Base-by-base conservation (phyloP, 2,329 filamentous ascomycete species). In the Penicillium sp. region DNA sequence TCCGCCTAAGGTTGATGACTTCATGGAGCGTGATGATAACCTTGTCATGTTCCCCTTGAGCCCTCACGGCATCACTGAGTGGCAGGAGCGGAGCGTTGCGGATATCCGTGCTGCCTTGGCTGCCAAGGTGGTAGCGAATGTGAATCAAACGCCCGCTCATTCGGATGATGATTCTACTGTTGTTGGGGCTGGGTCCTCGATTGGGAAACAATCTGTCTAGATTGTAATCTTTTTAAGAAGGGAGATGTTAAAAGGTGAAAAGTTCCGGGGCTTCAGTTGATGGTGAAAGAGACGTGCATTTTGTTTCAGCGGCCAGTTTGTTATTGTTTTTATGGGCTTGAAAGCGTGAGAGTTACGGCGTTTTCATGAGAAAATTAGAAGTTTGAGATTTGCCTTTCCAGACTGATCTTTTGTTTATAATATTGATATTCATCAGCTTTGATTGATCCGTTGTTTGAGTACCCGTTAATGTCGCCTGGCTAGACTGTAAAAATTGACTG, bases 1-100 rank as follows among this genome's bases (percentile, higher is more conserved):
- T 1, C 74, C 82, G 37, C 84, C 84, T 2, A 76, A 75, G 31
- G 74, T 78, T 43, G 70, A 77, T 3, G 77, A 85, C n/a, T 88
- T 86, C 61, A 65, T 64, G 63, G 46, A 33, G 4, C 71, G 72
- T 29, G 68, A 69, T 16, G 72, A 75, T 10, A 75, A 75, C 57
- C 63, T 74, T 14, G 73, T 76, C 19, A 59, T 76, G 19, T 75
- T 71, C 62, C 73, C 73, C 6, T 65, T 76, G 33, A 76, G 80
- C 67, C 72, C 73, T 60, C 74, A 71, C 57, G 79, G 80, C 33
- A 82, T 76, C 65, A 69, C 70, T 4, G 73, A 75, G 9, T 85
- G 82, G 82, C 78, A 78, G 68, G 64, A 72, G 29, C 78, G 79
- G 29, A 78, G 75, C 52, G 74, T 81, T 52, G 71, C 74, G 2